A percentile compares a stretch with the other conserved stretches of the same genome.
Conservation (phyloP, 345 rosid species). For the Mangifera indica region DNA sequence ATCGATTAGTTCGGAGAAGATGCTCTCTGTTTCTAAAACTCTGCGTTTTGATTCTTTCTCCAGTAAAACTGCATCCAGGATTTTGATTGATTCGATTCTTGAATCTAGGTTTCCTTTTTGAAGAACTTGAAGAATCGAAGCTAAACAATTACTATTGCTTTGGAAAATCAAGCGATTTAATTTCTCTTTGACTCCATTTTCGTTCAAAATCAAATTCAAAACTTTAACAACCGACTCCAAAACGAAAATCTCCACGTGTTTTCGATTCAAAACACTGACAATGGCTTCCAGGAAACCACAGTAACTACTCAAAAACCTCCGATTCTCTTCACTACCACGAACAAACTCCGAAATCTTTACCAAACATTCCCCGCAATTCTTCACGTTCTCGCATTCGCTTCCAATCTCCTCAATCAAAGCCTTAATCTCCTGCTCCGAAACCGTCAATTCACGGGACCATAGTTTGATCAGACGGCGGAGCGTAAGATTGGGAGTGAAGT, state of each 20-base stretch:
- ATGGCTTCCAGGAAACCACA: conserved; percentile 36
- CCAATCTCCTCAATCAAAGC: conserved; percentile 10
- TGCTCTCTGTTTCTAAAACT: conserved; percentile 31
- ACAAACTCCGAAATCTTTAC: conserved; percentile 26
- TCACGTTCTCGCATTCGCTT: neutral
- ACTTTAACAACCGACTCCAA: conserved; percentile 32
- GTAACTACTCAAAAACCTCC: conserved; percentile 30
- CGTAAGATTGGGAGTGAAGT: conserved; percentile 46
- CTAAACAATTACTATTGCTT: conserved; percentile 15
- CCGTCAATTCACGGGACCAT: conserved; percentile 27
- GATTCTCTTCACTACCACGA: conserved; percentile 30
- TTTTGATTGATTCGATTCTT: conserved; percentile 31
- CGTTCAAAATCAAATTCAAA: conserved; percentile 28
- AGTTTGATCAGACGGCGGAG: conserved; percentile 48
- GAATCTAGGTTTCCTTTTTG: conserved; percentile 27
- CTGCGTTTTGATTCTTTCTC: conserved; percentile 33
- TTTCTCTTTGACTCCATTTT: conserved; percentile 24
- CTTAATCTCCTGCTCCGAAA: conserved; percentile 23
- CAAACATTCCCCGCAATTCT: conserved; percentile 14
- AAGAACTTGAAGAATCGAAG: conserved; percentile 32
- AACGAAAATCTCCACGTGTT: conserved; percentile 15
- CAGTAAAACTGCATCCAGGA: conserved; percentile 38
- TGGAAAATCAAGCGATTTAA: conserved; percentile 24
- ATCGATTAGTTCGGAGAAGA: conserved; percentile 30
- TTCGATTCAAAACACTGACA: conserved; percentile 24